Evolutionary conservation across 2,329 filamentous ascomycete species (phyloP).

Genomic region (Trichoderma koningii): DNA sequence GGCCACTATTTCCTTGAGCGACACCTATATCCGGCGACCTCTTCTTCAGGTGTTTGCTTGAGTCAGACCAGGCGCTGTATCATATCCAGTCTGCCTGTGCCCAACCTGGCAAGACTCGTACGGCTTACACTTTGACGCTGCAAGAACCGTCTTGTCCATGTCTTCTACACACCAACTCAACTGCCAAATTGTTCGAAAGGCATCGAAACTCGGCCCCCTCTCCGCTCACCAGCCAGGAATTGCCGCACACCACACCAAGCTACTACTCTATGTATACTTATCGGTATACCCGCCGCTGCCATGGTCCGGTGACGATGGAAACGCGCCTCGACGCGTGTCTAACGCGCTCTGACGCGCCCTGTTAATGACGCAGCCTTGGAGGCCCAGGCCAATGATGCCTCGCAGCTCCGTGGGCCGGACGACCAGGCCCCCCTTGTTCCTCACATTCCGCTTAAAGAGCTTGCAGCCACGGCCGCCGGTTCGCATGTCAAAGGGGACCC

Average conservation of each 20-base stretch:
- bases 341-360: conserved; percentile 23
- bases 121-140: neutral
- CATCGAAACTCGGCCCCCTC: neutral
- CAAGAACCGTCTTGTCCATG: neutral
- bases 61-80: neutral
- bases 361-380: conserved; percentile 22
- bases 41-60: neutral
- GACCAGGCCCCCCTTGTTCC: conserved; percentile 12
- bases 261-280: neutral
- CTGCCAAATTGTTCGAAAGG: neutral
- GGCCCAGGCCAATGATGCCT: conserved; percentile 1
- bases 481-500: neutral
- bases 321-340: conserved; percentile 21
- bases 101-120: neutral
- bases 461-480: conserved; percentile 14
- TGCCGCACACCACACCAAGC: neutral
- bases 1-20: neutral
- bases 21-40: conserved; percentile 1
- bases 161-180: neutral
- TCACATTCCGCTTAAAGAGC: conserved; percentile 22
- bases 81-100: neutral
- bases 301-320: conserved; percentile 12
- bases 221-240: neutral
- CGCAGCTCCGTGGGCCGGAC: neutral
- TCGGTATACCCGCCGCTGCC: conserved; percentile 15